phyloP scores from a whole-genome alignment of 148 eudicot genomes.

The Linanthus parryae region DNA sequence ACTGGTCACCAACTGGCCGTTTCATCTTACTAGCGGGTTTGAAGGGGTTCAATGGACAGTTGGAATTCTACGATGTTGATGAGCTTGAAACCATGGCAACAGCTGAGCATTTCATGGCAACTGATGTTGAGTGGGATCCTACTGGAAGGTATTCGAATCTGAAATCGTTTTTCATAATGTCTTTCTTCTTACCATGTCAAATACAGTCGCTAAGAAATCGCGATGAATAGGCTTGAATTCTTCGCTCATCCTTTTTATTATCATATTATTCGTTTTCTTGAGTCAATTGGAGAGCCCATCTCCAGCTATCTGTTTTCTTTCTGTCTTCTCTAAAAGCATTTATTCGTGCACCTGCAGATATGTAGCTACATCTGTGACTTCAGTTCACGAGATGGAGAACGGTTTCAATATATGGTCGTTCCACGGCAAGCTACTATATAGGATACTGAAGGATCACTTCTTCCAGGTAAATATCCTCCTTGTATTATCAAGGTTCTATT shows the following conservation, averaged over 20 bases:
- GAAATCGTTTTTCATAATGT: no score
- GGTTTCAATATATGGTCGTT: conserved; percentile 96
- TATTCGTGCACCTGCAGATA: conserved; percentile 66
- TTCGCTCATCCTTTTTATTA: no score
- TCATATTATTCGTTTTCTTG: no score
- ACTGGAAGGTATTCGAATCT: conserved; percentile 97
- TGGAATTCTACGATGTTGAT: conserved; percentile 89
- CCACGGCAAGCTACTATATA: conserved; percentile 73
- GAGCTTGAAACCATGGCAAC: conserved; percentile 99
- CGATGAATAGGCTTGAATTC: no score
- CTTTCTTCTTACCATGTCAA: no score
- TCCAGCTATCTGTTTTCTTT: no score
- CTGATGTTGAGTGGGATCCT: conserved; percentile 94
- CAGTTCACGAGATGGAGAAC: conserved; percentile 97
- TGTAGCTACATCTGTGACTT: conserved; percentile 83
- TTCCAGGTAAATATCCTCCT: conserved; percentile 97
- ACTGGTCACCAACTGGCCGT: conserved; percentile 89
- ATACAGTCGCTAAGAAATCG: no score
- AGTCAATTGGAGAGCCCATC: no score
- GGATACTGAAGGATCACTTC: conserved; percentile 87
- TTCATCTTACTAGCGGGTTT: conserved; percentile 79
- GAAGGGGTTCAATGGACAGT: conserved; percentile 89
- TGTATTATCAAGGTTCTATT: no score
- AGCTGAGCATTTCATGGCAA: conserved; percentile 89
- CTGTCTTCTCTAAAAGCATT: no score